phyloP scores from a whole-genome alignment of 345 rosid species.

The Cardamine resedifolia region DNA sequence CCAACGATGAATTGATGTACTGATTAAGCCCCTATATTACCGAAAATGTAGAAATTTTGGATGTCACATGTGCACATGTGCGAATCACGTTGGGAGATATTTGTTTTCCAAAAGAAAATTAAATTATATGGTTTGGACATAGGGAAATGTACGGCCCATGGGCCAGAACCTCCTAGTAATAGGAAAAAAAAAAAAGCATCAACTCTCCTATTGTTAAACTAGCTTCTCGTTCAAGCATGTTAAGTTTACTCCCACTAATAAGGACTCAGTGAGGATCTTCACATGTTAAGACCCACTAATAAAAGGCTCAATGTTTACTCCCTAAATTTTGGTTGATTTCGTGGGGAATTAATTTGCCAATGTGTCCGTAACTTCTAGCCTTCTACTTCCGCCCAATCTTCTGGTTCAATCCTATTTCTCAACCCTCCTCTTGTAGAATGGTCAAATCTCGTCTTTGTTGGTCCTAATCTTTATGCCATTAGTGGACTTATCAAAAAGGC shows the following conservation, averaged over 20 bases:
- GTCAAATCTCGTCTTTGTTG: not conserved
- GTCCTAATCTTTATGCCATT: not conserved
- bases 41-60: too few relatives aligned
- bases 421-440: not conserved
- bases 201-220: too few relatives aligned
- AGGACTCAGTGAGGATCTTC: not conserved
- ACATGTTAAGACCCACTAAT: not conserved
- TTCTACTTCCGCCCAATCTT: not conserved
- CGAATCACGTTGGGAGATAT: too few relatives aligned
- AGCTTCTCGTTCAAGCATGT: too few relatives aligned
- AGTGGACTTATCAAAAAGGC: not conserved
- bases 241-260: not conserved
- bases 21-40: too few relatives aligned
- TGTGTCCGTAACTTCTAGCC: not conserved
- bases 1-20: too few relatives aligned
- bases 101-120: too few relatives aligned
- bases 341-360: not conserved
- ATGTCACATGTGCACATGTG: too few relatives aligned
- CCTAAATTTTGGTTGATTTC: not conserved
- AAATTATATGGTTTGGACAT: too few relatives aligned
- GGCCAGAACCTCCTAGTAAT: too few relatives aligned
- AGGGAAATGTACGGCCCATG: too few relatives aligned
- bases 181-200: too few relatives aligned
- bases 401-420: not conserved
- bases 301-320: not conserved